Percentiles rank a stretch among this genome's conserved stretches.
Evolutionary conservation across 495 filamentous ascomycete species (phyloP).

Genomic region (Hypomontagnella submonticulosa): DNA sequence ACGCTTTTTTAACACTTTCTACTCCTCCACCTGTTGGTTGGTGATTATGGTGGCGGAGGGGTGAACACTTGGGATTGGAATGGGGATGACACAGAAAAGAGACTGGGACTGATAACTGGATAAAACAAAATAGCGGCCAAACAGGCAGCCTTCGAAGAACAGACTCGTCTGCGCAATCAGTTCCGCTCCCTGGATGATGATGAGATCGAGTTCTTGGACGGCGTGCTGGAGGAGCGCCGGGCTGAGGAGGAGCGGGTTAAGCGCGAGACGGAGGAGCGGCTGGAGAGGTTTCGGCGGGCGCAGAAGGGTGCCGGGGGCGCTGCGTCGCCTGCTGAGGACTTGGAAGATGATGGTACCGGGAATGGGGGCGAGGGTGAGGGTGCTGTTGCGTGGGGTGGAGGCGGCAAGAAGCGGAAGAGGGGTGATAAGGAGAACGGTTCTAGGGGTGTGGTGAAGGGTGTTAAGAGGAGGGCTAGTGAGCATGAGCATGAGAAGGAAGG

Average conservation of each 20-base stretch:
- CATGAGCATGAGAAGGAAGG: slow-evolving; percentile 12
- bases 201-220: slow-evolving; percentile 91
- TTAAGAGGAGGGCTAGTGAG: slow-evolving; percentile 30
- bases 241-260: slow-evolving; percentile 78
- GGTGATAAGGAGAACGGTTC: slow-evolving; percentile 39
- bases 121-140: slow-evolving; percentile 73
- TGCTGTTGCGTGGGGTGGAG: slow-evolving; percentile 10
- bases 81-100: neutral
- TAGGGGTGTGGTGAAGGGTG: slow-evolving; percentile 24
- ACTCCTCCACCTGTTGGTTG: neutral
- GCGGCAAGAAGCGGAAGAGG: slow-evolving; percentile 40
- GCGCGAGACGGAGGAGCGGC: slow-evolving; percentile 77
- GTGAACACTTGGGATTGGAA: too few species aligned
- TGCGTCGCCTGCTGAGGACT: slow-evolving; percentile 41
- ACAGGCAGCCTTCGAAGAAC: slow-evolving; percentile 96
- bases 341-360: slow-evolving; percentile 38
- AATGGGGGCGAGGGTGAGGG: slow-evolving; percentile 18
- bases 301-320: slow-evolving; percentile 57
- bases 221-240: slow-evolving; percentile 73
- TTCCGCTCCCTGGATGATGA: slow-evolving; percentile 94
- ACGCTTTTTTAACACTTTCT: slow-evolving; percentile 42
- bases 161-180: slow-evolving; percentile 86
- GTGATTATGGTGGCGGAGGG: too few species aligned
- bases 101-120: too few species aligned
- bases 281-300: slow-evolving; percentile 74